Base-by-base conservation (phyloP, 352 stramenopile genomes). In the Globisporangium nunn region DNA sequence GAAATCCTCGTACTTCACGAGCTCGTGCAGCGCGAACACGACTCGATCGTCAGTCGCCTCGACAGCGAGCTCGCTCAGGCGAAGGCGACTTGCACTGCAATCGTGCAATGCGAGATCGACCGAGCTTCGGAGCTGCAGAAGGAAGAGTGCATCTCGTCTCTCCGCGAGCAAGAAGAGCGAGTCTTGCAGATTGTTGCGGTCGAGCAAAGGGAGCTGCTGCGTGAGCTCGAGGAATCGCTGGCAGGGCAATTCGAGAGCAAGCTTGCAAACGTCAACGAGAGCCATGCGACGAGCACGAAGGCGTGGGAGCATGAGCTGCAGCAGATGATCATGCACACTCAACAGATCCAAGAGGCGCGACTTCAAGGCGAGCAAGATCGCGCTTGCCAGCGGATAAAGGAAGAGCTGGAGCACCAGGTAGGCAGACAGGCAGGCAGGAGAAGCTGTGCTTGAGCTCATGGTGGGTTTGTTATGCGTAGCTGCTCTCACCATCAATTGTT, bases 1-100 rank as follows among this genome's bases (percentile, higher is more conserved):
- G 75, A 85, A 61, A 51, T 88, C 2, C 33, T 71, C 28, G 59
- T 23, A 1, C 33, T 88, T 3, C 67, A 81, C 6, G 61, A 80
- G 6, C n/a, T 68, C 0, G 54, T 80, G 12, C 57, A 63, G 28
- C 30, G 65, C 7, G 62, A 85, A 12, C 51, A 71, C 10, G 46
- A 39, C n/a, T 10, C 50, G 0, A 10, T 61, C 14, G 56, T 30
- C 15, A 37, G n/a, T 3, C 48, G 40, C 4, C 37, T 61, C 15
- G 43, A 46, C 10, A 29, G 50, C 5, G 30, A 28, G 5, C 50
- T 52, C 14, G 33, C 31, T 11, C 35, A 53, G 23, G 40, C 18
- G 43, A 49, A 49, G 29, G 17, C 6, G 23, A n/a, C 14, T 15
- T 49, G n/a, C n/a, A 43, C 51, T 8, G n/a, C 39, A 12, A 37